Evolutionary conservation across 176 grass and related monocot species (phyloP), one percentile per base, ranked within the genome.

Genomic region (Eleusine indica): DNA sequence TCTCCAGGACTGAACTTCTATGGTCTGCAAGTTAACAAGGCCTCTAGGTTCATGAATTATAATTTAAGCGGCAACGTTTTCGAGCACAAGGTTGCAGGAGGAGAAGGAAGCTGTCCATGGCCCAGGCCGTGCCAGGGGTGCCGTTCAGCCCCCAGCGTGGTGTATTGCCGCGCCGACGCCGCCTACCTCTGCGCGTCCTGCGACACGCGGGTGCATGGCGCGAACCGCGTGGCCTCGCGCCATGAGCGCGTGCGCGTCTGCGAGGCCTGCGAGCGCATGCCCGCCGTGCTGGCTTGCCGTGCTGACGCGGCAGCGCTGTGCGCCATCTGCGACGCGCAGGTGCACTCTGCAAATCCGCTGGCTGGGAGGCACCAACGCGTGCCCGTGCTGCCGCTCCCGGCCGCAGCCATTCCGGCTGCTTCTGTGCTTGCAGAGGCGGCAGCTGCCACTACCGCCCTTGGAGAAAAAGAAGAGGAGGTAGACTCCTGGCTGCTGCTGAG

Each of bases 311-410:
- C 84, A 0, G 74, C 84, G 25, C 87, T 91, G 11, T 91, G 92
- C 44, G 79, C 68, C 21, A 69, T 82, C 64, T 97, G 93, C 40
- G 95, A 97, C 75, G 75, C 49, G 4, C 82, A 82, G 22, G 84
- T 91, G 57, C 95, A 94, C 92, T 93, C 93, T 13, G 76, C 90
- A 43, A 93, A 94, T 86, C 88, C 82, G 42, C 88, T 97, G 0
- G 92, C 90, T 4, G 40, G 74, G 79, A 80, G 91, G 75, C 92
- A 91, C 70, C 86, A 82, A 19, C 75, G 88, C 4, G 64, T 89
- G 53, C 92, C 92, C 21, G 79, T 88, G 44, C 42, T 90, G 53
- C 89, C 90, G 1, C 79, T 90, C 21, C 75, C 86, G 0, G n/a
- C 47, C 6, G 18, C 56, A 53, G 46, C 92, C 76, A 51, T 88